These are phyloP conservation scores for Urochloa ruziziensis DNA, from an alignment of 176 grass and related monocot genomes.

Conservation along the genomic window DNA sequence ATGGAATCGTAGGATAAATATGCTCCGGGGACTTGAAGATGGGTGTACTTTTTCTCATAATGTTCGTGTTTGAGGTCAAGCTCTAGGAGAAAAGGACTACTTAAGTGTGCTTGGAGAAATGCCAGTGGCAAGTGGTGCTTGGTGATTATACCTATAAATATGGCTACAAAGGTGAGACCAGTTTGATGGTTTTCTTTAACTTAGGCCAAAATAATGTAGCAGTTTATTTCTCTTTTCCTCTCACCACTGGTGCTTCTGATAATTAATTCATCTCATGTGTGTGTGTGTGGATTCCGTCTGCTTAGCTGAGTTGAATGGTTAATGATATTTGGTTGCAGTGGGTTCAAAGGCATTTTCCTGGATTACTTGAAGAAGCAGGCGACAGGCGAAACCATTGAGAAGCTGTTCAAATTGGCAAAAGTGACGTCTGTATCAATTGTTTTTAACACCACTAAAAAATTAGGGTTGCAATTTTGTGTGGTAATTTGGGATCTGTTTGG, in stretches of 20 bases:
- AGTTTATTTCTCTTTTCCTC: too few species aligned
- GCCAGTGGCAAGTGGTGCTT: too few species aligned
- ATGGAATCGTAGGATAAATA: too few species aligned
- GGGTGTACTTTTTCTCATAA: too few species aligned
- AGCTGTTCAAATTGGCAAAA: slow-evolving; percentile 81
- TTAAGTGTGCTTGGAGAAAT: too few species aligned
- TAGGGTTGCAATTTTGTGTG: background rate
- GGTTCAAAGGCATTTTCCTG: slow-evolving; percentile 54
- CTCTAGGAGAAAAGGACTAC: too few species aligned
- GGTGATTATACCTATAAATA: too few species aligned
- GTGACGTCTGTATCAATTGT: background rate
- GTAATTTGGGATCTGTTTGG: slow-evolving; percentile 1
- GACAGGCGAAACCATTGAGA: slow-evolving; percentile 51
- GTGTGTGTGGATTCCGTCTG: background rate
- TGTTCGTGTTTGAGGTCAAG: too few species aligned
- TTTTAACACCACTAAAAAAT: background rate
- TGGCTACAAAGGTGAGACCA: too few species aligned
- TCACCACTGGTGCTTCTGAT: background rate
- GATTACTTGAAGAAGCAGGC: slow-evolving; percentile 67
- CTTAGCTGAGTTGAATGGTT: background rate
- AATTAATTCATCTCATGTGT: background rate
- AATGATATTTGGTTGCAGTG: slow-evolving; percentile 39
- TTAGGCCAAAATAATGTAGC: too few species aligned
- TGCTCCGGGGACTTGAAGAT: too few species aligned
- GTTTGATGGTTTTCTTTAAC: too few species aligned